These are phyloP conservation scores for Hypoxylon sp. DNA, from an alignment of 2,329 filamentous ascomycete genomes.

Conservation along the genomic window DNA sequence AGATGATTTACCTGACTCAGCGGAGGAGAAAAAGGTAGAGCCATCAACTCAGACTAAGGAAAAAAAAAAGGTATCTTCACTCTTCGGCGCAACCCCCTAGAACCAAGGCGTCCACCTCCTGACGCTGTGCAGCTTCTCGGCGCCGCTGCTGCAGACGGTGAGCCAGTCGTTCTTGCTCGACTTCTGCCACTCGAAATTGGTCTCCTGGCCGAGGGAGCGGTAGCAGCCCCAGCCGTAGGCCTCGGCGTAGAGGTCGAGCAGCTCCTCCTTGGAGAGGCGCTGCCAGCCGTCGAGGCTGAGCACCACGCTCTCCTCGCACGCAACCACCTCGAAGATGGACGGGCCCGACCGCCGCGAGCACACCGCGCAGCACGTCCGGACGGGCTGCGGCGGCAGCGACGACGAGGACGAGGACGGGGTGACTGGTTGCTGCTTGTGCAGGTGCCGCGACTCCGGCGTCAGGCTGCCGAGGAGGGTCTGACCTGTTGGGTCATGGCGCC, in stretches of 20 bases:
- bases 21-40: too few species aligned
- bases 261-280: constrained; percentile 22
- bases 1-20: too few species aligned
- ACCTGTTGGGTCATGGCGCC: constrained; percentile 20
- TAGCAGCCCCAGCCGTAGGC: constrained; percentile 35
- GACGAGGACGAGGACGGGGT: constrained; percentile 1
- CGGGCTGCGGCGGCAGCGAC: constrained; percentile 9
- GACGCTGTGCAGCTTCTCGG: constrained; percentile 22
- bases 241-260: constrained; percentile 32
- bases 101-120: constrained; percentile 32
- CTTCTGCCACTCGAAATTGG: constrained; percentile 30
- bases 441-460: constrained; percentile 27
- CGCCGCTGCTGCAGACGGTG: constrained; percentile 18
- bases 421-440: constrained; percentile 35
- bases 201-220: constrained; percentile 23
- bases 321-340: constrained; percentile 33
- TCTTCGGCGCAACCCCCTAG: background rate
- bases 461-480: constrained; percentile 18
- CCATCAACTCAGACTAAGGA: background rate
- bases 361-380: constrained; percentile 27
- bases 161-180: constrained; percentile 34
- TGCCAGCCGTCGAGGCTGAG: constrained; percentile 30
- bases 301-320: constrained; percentile 36
- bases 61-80: background rate
- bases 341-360: constrained; percentile 30